Evolutionary conservation across 2,329 filamentous ascomycete genomes (phyloP).

Genomic region (Penicillium sp.): DNA sequence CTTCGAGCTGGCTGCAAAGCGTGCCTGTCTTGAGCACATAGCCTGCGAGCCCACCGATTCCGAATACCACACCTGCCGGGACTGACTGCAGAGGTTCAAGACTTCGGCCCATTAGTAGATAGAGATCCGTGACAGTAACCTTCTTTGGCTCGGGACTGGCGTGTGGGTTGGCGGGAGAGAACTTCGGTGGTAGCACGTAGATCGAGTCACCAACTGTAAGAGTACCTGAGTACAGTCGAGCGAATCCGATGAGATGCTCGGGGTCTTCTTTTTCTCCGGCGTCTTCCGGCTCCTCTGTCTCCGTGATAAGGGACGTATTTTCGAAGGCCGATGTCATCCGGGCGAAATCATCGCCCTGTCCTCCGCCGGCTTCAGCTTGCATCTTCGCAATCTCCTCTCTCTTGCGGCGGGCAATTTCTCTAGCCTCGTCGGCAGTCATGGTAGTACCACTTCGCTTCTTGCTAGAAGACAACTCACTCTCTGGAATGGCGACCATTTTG

Average conservation of each 20-base stretch:
- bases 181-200: slow-evolving; percentile 91
- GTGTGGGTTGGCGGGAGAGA: slow-evolving; percentile 74
- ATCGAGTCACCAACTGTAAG: slow-evolving; percentile 85
- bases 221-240: slow-evolving; percentile 86
- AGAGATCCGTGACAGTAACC: slow-evolving; percentile 80
- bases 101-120: slow-evolving; percentile 91
- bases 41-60: slow-evolving; percentile 86
- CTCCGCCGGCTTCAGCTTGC: slow-evolving; percentile 57
- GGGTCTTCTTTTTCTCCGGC: slow-evolving; percentile 64
- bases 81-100: slow-evolving; percentile 80
- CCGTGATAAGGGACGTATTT: slow-evolving; percentile 52
- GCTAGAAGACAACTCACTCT: slow-evolving; percentile 87
- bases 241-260: slow-evolving; percentile 92
- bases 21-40: slow-evolving; percentile 96
- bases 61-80: slow-evolving; percentile 91
- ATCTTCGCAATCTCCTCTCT: slow-evolving; percentile 81
- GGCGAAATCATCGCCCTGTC: slow-evolving; percentile 50
- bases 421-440: slow-evolving; percentile 83
- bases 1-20: slow-evolving; percentile 80
- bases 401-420: slow-evolving; percentile 83
- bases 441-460: slow-evolving; percentile 65
- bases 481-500: slow-evolving; percentile 95
- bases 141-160: slow-evolving; percentile 71
- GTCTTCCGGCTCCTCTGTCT: slow-evolving; percentile 50
- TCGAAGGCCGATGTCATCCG: slow-evolving; percentile 61